A percentile compares a stretch with the other conserved stretches of the same genome.
Conservation (phyloP, 352 stramenopile genomes). For the Pythium plurisporium region DNA sequence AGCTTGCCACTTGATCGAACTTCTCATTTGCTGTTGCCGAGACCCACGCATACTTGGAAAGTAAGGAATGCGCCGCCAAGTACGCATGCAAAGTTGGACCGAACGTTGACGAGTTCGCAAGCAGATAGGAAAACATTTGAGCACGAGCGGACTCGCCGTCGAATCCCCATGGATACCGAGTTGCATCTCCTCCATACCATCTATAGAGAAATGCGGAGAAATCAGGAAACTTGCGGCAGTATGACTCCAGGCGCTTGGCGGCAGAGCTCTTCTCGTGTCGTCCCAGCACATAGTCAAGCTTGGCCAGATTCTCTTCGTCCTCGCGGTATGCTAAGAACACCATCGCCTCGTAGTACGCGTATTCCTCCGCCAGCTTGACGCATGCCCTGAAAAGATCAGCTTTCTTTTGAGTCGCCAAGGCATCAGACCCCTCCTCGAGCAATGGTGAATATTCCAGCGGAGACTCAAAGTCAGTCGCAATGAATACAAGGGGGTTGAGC, state of each 20-base stretch:
- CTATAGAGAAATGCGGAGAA: conserved; percentile 67
- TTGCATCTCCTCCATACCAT: conserved; percentile 74
- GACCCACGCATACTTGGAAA: conserved; percentile 63
- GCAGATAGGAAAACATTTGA: conserved; percentile 57
- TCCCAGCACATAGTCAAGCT: conserved; percentile 73
- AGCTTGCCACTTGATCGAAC: conserved; percentile 51
- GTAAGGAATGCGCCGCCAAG: conserved; percentile 47
- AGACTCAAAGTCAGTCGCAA: conserved; percentile 41
- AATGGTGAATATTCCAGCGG: conserved; percentile 7
- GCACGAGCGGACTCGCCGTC: conserved; percentile 20
- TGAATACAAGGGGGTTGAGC: conserved; percentile 68
- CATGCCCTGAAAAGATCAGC: conserved; percentile 48
- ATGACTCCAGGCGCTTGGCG: conserved; percentile 58
- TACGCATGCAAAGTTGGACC: conserved; percentile 56
- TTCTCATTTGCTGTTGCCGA: conserved; percentile 59
- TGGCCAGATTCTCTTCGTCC: conserved; percentile 46
- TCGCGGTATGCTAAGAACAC: conserved; percentile 64
- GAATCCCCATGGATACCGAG: conserved; percentile 56
- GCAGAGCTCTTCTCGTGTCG: conserved; percentile 43
- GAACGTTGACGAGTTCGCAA: conserved; percentile 60
- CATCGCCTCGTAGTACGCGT: conserved; percentile 83
- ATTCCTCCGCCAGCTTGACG: conserved; percentile 60
- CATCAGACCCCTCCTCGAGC: conserved; percentile 17
- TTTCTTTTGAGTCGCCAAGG: conserved; percentile 42
- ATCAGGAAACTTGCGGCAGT: conserved; percentile 49